Conservation (phyloP, 2,329 filamentous ascomycete genomes). For the Exutisphaerella laricina region DNA sequence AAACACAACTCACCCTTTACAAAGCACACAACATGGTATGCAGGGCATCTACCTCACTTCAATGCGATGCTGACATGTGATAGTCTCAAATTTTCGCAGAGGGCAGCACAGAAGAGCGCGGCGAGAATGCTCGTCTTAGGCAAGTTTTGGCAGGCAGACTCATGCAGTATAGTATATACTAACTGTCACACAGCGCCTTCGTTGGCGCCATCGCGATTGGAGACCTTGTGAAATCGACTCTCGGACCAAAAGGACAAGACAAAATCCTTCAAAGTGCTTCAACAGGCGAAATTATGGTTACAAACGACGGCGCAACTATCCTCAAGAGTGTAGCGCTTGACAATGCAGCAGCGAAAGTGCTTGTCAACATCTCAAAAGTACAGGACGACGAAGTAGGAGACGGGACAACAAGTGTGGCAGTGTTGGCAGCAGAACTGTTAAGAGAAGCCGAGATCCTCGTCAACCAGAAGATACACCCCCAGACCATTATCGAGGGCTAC, state of each 20-base stretch:
- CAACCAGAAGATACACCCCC: constrained; percentile 96
- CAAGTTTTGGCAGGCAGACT: constrained; percentile 8
- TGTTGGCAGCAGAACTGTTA: constrained; percentile 88
- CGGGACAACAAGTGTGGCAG: constrained; percentile 95
- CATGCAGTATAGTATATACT: constrained; percentile 4
- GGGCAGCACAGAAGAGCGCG: constrained; percentile 22
- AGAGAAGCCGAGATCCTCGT: constrained; percentile 96
- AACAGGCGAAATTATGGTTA: constrained; percentile 95
- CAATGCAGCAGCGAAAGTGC: constrained; percentile 94
- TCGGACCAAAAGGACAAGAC: constrained; percentile 98
- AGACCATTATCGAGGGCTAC: constrained; percentile 99
- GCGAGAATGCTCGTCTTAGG: constrained; percentile 25
- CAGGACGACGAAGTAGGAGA: constrained; percentile 99
- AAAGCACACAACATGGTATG: constrained; percentile 6
- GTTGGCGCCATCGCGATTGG: constrained; percentile 97
- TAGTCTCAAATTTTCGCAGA: constrained; percentile 24
- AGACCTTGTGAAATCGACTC: constrained; percentile 92
- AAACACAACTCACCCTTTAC: background rate
- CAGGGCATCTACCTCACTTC: no score
- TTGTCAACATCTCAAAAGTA: constrained; percentile 99
- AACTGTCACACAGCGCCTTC: constrained; percentile 57
- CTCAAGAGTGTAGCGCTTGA: constrained; percentile 97
- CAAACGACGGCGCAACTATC: constrained; percentile 97
- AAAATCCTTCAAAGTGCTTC: constrained; percentile 60
- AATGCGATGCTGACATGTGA: constrained; percentile 1